Conservation (phyloP, 2,329 filamentous ascomycete genomes). For the Chalaropsis thielavioides region DNA sequence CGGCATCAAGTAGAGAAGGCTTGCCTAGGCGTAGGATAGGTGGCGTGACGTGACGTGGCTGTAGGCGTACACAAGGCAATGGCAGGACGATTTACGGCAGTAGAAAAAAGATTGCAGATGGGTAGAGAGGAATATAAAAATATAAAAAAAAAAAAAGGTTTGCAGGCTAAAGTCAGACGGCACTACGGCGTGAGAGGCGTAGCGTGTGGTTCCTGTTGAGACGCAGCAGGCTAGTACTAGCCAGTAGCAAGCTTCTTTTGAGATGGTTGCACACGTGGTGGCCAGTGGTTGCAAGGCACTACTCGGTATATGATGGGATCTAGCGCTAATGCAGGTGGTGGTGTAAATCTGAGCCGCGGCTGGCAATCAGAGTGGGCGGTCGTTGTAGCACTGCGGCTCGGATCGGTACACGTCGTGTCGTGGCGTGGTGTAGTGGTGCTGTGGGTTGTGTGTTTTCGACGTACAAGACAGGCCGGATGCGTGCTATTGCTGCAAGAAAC, state of each 20-base stretch:
- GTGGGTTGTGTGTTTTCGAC: background rate
- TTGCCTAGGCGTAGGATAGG: background rate
- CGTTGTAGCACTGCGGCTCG: background rate
- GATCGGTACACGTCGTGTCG: background rate
- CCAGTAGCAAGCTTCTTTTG: background rate
- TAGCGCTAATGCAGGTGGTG: background rate
- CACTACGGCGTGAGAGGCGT: background rate
- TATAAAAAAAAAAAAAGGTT: background rate
- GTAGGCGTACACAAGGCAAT: background rate
- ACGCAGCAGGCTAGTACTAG: background rate
- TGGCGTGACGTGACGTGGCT: background rate
- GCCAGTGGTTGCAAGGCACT: background rate
- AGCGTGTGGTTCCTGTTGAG: background rate
- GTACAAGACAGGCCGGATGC: background rate
- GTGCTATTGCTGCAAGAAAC: background rate
- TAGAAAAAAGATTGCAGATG: no score
- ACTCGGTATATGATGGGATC: background rate
- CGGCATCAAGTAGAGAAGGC: slow-evolving; percentile 3
- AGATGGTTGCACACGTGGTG: background rate
- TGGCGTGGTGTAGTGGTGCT: background rate
- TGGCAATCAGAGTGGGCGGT: background rate
- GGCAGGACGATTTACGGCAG: background rate
- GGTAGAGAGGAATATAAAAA: background rate
- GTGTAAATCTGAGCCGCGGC: background rate
- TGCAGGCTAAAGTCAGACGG: background rate